These are phyloP conservation scores for Ogataea haglerorum DNA, from an alignment of 805 yeast genomes.

Conservation along the genomic window DNA sequence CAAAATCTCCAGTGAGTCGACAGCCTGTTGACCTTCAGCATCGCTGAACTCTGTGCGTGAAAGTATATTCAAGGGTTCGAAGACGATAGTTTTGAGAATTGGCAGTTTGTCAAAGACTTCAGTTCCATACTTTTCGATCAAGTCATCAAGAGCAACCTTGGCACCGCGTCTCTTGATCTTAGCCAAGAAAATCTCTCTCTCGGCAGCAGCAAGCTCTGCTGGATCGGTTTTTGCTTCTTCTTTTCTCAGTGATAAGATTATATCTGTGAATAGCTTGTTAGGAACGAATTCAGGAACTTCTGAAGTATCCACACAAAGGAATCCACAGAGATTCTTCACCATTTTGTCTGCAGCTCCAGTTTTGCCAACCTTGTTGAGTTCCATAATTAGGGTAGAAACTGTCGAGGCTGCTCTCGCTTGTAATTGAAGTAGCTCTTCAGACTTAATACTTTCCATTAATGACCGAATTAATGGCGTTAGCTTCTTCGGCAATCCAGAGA, in stretches of 20 bases:
- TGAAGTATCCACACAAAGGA: constrained; percentile 90
- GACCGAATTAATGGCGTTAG: constrained; percentile 85
- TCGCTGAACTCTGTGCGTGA: constrained; percentile 34
- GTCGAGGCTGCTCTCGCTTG: constrained; percentile 72
- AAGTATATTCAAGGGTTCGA: constrained; percentile 53
- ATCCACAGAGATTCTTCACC: constrained; percentile 85
- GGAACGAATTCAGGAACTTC: constrained; percentile 91
- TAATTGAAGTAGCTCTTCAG: constrained; percentile 60
- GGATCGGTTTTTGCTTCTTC: constrained; percentile 69
- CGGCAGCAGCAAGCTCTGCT: constrained; percentile 55
- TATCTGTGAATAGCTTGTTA: constrained; percentile 49
- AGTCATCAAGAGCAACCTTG: constrained; percentile 56
- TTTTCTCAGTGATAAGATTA: constrained; percentile 70
- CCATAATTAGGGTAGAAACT: constrained; percentile 59
- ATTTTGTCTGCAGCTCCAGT: constrained; percentile 82
- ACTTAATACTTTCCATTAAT: constrained; percentile 87
- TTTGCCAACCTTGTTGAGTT: constrained; percentile 56
- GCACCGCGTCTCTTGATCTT: constrained; percentile 85
- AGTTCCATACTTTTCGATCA: constrained; percentile 52
- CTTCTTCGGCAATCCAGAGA: constrained; percentile 76
- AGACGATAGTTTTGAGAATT: constrained; percentile 59
- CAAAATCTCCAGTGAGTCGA: constrained; percentile 82
- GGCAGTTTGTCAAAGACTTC: constrained; percentile 60
- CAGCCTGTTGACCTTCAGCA: constrained; percentile 67
- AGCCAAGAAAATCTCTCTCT: constrained; percentile 67